Conservation (phyloP, 73 alveolate species). For the Paramecium caudatum region DNA sequence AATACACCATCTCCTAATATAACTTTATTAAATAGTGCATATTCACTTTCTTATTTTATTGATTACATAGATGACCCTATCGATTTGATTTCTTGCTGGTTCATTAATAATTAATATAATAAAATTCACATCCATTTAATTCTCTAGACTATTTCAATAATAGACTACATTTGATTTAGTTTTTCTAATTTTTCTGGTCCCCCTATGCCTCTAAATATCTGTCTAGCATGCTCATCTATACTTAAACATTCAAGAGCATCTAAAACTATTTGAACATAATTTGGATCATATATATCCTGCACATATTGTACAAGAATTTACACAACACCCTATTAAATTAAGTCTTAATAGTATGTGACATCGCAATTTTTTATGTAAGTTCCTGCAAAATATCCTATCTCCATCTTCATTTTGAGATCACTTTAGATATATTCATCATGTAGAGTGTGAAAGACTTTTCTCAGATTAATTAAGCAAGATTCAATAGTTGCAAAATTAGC, state of each 20-base stretch:
- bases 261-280: background rate
- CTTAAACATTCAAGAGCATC: background rate
- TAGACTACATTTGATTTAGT: background rate
- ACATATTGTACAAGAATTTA: background rate
- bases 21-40: background rate
- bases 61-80: background rate
- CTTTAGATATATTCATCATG: background rate
- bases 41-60: background rate
- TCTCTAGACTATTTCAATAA: background rate
- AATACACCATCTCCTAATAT: conserved; percentile 47
- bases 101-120: conserved; percentile 20
- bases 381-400: background rate
- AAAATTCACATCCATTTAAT: background rate
- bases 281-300: conserved; percentile 20
- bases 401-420: conserved; percentile 49
- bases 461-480: background rate
- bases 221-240: background rate
- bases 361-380: background rate
- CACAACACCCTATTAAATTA: background rate
- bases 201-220: background rate
- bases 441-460: background rate
- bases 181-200: background rate
- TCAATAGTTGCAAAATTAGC: background rate
- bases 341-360: background rate
- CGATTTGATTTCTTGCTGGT: background rate